Percentiles rank a stretch among this genome's conserved stretches.
Evolutionary conservation across 1,284 basidiomycete species (phyloP).

Genomic region (Sporisorium iseilematis-ciliati): DNA sequence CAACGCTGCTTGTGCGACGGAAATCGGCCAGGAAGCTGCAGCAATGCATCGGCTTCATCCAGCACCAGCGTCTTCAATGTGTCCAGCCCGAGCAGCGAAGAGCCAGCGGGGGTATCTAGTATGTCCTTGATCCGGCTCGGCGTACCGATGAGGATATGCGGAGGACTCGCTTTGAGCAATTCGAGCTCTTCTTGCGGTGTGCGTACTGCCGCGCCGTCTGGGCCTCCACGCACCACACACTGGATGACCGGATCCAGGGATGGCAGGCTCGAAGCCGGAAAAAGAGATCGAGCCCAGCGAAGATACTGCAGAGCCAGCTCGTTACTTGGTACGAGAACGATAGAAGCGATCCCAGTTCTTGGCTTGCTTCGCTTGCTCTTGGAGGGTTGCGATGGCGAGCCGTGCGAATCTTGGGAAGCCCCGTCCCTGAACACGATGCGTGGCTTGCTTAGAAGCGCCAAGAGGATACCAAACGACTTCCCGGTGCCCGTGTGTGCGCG

Average conservation of each 20-base stretch:
- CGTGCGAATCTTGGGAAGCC: slow-evolving; percentile 1
- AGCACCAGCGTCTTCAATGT: slow-evolving; percentile 62
- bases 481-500: slow-evolving; percentile 68
- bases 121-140: slow-evolving; percentile 63
- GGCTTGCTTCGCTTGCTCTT: slow-evolving; percentile 23
- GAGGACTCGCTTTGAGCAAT: slow-evolving; percentile 50
- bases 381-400: neutral
- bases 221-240: slow-evolving; percentile 52
- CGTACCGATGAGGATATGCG: slow-evolving; percentile 65
- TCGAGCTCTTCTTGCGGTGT: slow-evolving; percentile 45
- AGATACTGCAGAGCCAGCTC: slow-evolving; percentile 66
- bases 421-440: slow-evolving; percentile 57
- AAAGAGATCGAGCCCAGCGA: slow-evolving; percentile 57
- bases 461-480: slow-evolving; percentile 64
- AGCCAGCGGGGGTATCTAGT: slow-evolving; percentile 47
- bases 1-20: slow-evolving; percentile 62
- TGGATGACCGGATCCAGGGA: slow-evolving; percentile 63
- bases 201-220: slow-evolving; percentile 19
- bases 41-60: slow-evolving; percentile 66
- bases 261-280: slow-evolving; percentile 39
- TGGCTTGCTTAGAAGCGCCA: slow-evolving; percentile 65
- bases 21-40: slow-evolving; percentile 65
- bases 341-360: slow-evolving; percentile 55
- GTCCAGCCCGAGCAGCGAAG: slow-evolving; percentile 55
- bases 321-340: slow-evolving; percentile 66